Percentiles rank a stretch among this genome's conserved stretches.
phyloP scores from a whole-genome alignment of 2,329 filamentous ascomycete genomes.

The Nemania diffusa region DNA sequence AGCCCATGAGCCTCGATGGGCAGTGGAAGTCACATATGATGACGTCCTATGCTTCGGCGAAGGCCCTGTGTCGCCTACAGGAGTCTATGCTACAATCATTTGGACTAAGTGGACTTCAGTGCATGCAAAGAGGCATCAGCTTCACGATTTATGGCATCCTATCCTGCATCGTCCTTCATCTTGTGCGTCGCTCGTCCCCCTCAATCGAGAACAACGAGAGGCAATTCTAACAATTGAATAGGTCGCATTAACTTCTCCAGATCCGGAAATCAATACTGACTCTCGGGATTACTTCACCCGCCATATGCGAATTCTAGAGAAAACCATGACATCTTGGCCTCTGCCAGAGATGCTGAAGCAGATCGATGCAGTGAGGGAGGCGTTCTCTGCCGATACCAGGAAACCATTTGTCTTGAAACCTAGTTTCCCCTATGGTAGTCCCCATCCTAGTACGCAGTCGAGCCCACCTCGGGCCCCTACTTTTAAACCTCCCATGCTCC shows the following conservation, averaged over 20 bases:
- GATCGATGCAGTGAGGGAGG: constrained; percentile 87
- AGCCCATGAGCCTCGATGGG: constrained; percentile 74
- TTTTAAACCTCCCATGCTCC: constrained; percentile 60
- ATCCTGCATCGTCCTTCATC: constrained; percentile 90
- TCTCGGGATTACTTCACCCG: constrained; percentile 89
- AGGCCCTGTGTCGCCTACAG: constrained; percentile 84
- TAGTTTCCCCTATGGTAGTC: constrained; percentile 87
- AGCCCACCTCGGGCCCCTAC: constrained; percentile 69
- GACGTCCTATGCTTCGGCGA: constrained; percentile 85
- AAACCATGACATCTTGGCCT: constrained; percentile 82
- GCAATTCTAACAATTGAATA: constrained; percentile 52
- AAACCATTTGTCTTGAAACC: constrained; percentile 91
- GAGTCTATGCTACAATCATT: constrained; percentile 82
- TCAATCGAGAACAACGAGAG: constrained; percentile 1
- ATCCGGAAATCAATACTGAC: constrained; percentile 85
- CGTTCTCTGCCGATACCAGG: constrained; percentile 86
- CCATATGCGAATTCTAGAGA: constrained; percentile 93
- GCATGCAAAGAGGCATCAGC: constrained; percentile 93
- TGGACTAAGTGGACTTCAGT: constrained; percentile 82
- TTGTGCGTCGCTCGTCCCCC: constrained; percentile 69
- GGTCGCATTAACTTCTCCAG: constrained; percentile 93
- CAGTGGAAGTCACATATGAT: constrained; percentile 91
- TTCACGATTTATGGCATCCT: constrained; percentile 94
- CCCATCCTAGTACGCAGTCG: constrained; percentile 70
- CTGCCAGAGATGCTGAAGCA: constrained; percentile 91